phyloP scores from a whole-genome alignment of 192 early-diverging fungal genomes.

The Dissophora globulifera region DNA sequence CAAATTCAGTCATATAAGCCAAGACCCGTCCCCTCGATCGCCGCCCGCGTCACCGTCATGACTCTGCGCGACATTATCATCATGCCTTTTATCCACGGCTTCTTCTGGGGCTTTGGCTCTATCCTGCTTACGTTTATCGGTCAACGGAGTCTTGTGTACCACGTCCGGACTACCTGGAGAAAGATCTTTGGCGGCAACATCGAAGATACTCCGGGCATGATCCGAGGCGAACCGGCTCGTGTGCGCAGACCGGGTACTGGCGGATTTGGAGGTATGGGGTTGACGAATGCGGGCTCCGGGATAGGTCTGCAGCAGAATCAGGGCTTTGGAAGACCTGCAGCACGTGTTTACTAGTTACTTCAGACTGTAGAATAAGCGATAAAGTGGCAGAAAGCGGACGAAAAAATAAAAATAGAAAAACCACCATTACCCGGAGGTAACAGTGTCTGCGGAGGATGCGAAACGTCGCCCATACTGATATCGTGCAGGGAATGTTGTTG shows the following conservation, averaged over 20 bases:
- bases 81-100: constrained; percentile 49
- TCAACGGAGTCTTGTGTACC: constrained; percentile 30
- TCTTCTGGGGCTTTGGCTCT: constrained; percentile 51
- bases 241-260: constrained; percentile 4
- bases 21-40: constrained; percentile 26
- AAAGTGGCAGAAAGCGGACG: background rate
- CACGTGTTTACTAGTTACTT: constrained; percentile 15
- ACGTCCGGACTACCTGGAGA: constrained; percentile 14
- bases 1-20: no score
- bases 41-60: constrained; percentile 36
- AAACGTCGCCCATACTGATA: no score
- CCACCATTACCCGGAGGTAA: no score
- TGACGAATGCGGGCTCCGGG: constrained; percentile 16
- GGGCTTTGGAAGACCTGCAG: constrained; percentile 17
- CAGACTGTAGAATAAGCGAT: no score
- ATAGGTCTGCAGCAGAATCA: background rate
- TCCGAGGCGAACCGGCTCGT: constrained; percentile 35
- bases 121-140: constrained; percentile 27
- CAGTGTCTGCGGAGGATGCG: no score
- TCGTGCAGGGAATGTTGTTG: no score
- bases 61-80: constrained; percentile 47
- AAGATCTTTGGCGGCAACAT: constrained; percentile 19
- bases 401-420: constrained; percentile 6
- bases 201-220: background rate
- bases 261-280: constrained; percentile 16